These are phyloP conservation scores for Rhodotorula sp. DNA, from an alignment of 1,284 basidiomycete species.

Conservation along the genomic window DNA sequence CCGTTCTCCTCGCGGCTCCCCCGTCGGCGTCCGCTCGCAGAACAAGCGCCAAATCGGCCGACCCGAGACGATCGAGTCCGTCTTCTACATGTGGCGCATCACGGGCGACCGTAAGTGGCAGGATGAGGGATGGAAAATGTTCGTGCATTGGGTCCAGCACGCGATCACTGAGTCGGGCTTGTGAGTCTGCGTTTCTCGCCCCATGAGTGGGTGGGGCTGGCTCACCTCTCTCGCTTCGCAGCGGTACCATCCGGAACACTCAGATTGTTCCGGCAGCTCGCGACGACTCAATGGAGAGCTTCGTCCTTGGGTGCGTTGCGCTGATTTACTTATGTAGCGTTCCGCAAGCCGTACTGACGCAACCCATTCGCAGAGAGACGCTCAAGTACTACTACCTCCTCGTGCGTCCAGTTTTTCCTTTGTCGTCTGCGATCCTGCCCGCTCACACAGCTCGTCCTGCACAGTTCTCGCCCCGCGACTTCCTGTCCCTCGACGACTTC, in stretches of 20 bases:
- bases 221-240: slow-evolving; percentile 47
- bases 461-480: slow-evolving; percentile 55
- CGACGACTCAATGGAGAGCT: slow-evolving; percentile 55
- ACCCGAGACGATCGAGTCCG: slow-evolving; percentile 60
- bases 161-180: slow-evolving; percentile 43
- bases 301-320: slow-evolving; percentile 57
- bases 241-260: slow-evolving; percentile 52
- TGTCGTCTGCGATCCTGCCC: background rate
- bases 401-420: slow-evolving; percentile 10
- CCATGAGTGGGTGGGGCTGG: background rate
- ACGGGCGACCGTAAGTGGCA: slow-evolving; percentile 59
- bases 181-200: background rate
- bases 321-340: too few relatives aligned
- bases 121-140: slow-evolving; percentile 61
- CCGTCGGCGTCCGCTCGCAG: slow-evolving; percentile 20
- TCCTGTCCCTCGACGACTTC: slow-evolving; percentile 59
- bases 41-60: slow-evolving; percentile 48
- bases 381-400: slow-evolving; percentile 21
- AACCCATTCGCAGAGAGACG: background rate
- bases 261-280: slow-evolving; percentile 44
- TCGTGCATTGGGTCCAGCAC: slow-evolving; percentile 56
- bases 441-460: slow-evolving; percentile 43
- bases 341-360: slow-evolving; percentile 15
- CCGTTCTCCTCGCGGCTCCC: slow-evolving; percentile 39
- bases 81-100: slow-evolving; percentile 57